Conservation (phyloP, 139 green algal species). For the Chlamydomonas sphaeroides region DNA sequence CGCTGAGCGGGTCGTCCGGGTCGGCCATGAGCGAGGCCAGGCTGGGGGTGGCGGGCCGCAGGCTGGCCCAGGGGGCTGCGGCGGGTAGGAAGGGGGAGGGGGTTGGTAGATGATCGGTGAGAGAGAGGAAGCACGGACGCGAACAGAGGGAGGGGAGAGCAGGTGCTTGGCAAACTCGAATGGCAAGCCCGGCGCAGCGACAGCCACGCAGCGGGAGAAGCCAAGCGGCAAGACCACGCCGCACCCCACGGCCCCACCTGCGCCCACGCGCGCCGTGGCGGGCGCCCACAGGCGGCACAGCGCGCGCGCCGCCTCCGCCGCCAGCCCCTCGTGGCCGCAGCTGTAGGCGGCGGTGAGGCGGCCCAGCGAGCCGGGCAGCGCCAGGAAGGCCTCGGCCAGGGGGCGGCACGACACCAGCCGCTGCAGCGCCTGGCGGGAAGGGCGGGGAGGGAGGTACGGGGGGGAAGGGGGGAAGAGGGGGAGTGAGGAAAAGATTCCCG, state of each 20-base stretch:
- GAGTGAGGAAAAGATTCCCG: background rate
- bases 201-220: no score
- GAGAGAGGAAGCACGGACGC: no score
- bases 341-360: slow-evolving; percentile 66
- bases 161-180: no score
- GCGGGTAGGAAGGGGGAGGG: background rate
- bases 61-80: background rate
- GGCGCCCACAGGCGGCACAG: slow-evolving; percentile 80
- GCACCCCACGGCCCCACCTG: slow-evolving; percentile 10
- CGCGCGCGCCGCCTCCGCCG: slow-evolving; percentile 77
- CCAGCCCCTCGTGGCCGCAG: slow-evolving; percentile 72
- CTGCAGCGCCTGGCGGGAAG: slow-evolving; percentile 55
- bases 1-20: slow-evolving; percentile 29
- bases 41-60: slow-evolving; percentile 24
- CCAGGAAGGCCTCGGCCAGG: slow-evolving; percentile 55
- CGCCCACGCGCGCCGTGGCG: slow-evolving; percentile 55
- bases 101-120: no score
- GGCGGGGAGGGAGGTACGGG: background rate
- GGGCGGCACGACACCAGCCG: slow-evolving; percentile 63
- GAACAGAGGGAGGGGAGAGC: no score
- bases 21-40: slow-evolving; percentile 22
- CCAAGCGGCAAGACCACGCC: no score
- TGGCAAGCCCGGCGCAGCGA: no score
- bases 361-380: slow-evolving; percentile 29
- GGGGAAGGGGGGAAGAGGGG: background rate